These are phyloP conservation scores for Tylopilus vinaceipallidus DNA, from an alignment of 768 basidiomycete species.

Conservation along the genomic window DNA sequence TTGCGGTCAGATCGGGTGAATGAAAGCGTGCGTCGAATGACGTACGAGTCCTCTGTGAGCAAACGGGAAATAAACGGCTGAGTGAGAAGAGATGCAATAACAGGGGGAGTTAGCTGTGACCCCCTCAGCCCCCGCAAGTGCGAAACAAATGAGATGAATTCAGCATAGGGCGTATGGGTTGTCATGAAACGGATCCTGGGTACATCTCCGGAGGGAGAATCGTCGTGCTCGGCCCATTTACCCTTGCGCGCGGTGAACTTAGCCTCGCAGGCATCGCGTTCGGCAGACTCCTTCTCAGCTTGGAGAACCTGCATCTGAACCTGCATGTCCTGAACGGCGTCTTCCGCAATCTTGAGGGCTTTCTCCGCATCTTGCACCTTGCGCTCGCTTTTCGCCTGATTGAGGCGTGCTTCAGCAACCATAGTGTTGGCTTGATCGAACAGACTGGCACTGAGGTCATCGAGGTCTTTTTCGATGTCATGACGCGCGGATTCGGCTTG, in stretches of 20 bases:
- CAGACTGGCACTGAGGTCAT: constrained; percentile 86
- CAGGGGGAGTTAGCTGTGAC: constrained; percentile 58
- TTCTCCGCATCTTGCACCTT: constrained; percentile 76
- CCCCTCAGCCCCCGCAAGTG: constrained; percentile 71
- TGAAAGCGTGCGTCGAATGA: constrained; percentile 22
- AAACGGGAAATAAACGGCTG: constrained; percentile 79
- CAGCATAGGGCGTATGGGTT: constrained; percentile 73
- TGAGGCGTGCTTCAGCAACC: constrained; percentile 90
- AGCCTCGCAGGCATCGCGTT: constrained; percentile 50
- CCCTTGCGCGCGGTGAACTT: constrained; percentile 60
- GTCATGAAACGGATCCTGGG: constrained; percentile 50
- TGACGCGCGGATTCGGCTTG: constrained; percentile 81
- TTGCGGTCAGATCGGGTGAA: constrained; percentile 9
- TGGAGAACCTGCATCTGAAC: constrained; percentile 76
- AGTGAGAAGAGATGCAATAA: constrained; percentile 69
- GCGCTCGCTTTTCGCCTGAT: constrained; percentile 62
- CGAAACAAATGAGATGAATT: constrained; percentile 73
- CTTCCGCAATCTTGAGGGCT: constrained; percentile 80
- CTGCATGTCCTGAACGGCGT: constrained; percentile 82
- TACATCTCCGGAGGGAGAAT: constrained; percentile 26
- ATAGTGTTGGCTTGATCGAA: constrained; percentile 95
- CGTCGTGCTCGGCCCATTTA: constrained; percentile 55
- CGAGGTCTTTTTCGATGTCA: constrained; percentile 90
- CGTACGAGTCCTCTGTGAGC: constrained; percentile 81
- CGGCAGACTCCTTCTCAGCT: constrained; percentile 62